Evolutionary conservation across 805 yeast species (phyloP).

Genomic region (Spathaspora boniae): DNA sequence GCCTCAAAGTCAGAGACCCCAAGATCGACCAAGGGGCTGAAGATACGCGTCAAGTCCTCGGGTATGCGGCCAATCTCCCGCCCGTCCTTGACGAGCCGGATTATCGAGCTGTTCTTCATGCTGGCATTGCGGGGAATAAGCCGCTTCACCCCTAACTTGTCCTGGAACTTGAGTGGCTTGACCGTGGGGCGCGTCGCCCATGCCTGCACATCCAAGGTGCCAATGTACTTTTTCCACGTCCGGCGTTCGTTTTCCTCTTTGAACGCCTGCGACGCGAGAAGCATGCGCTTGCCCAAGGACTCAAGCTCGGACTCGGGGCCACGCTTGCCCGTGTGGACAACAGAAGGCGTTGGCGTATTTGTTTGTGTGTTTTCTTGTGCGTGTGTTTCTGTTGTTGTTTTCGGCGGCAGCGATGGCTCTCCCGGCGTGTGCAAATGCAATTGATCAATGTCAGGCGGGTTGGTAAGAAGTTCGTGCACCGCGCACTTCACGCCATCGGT

Average conservation of each 20-base stretch:
- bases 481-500: conserved; percentile 16
- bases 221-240: conserved; percentile 47
- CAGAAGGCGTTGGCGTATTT: no score
- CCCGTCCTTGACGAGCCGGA: conserved; percentile 28
- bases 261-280: conserved; percentile 8
- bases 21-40: conserved; percentile 62
- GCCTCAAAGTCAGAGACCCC: conserved; percentile 53
- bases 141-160: conserved; percentile 38
- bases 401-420: background rate
- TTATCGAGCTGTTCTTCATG: conserved; percentile 27
- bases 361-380: no score
- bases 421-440: background rate
- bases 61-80: conserved; percentile 76
- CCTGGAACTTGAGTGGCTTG: conserved; percentile 43
- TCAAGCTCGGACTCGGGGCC: no score
- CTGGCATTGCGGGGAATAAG: conserved; percentile 24
- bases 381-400: background rate
- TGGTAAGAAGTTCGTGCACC: conserved; percentile 46
- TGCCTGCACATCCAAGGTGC: conserved; percentile 57
- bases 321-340: no score
- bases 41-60: conserved; percentile 60
- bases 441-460: conserved; percentile 24
- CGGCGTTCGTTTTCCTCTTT: conserved; percentile 12
- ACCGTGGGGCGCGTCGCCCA: conserved; percentile 71
- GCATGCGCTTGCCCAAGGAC: conserved; percentile 12